These are phyloP conservation scores for Aaosphaeria pasadenensis DNA, from an alignment of 2,329 filamentous ascomycete genomes.

Conservation along the genomic window DNA sequence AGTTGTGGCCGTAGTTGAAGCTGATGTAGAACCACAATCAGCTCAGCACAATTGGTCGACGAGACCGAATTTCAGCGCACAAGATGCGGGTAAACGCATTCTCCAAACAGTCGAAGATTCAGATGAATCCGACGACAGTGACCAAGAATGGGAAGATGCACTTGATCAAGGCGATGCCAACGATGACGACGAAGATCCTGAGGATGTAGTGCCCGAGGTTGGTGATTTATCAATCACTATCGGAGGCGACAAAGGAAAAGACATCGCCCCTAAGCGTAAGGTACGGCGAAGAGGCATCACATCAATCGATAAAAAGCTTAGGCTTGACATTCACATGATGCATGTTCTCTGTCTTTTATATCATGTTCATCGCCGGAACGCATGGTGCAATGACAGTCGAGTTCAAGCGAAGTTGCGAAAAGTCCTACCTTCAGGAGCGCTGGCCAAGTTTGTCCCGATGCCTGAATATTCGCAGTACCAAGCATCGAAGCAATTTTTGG, in stretches of 20 bases:
- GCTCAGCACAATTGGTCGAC: not conserved
- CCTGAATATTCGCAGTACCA: slow-evolving; percentile 69
- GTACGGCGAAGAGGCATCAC: slow-evolving; percentile 53
- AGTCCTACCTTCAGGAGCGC: slow-evolving; percentile 64
- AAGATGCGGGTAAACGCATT: slow-evolving; percentile 22
- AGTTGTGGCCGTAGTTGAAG: not conserved
- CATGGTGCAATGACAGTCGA: slow-evolving; percentile 78
- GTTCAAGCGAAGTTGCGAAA: slow-evolving; percentile 56
- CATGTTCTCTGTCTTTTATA: slow-evolving; percentile 81
- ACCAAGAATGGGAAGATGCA: slow-evolving; percentile 62
- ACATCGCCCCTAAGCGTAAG: slow-evolving; percentile 31
- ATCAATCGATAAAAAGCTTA: slow-evolving; percentile 55
- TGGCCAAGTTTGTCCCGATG: slow-evolving; percentile 67
- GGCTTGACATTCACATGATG: slow-evolving; percentile 78
- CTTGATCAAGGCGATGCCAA: slow-evolving; percentile 24
- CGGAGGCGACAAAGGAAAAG: slow-evolving; percentile 24
- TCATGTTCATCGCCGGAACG: slow-evolving; percentile 74
- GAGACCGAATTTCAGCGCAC: slow-evolving; percentile 5
- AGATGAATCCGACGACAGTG: slow-evolving; percentile 57
- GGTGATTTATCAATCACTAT: slow-evolving; percentile 43
- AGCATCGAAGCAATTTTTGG: slow-evolving; percentile 71
- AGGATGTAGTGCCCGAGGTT: slow-evolving; percentile 28
- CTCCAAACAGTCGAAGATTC: slow-evolving; percentile 41
- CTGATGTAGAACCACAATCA: not conserved
- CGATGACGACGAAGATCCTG: slow-evolving; percentile 19